phyloP scores from a whole-genome alignment of 805 yeast genomes.

The Sungouiozyma intestinalis region DNA sequence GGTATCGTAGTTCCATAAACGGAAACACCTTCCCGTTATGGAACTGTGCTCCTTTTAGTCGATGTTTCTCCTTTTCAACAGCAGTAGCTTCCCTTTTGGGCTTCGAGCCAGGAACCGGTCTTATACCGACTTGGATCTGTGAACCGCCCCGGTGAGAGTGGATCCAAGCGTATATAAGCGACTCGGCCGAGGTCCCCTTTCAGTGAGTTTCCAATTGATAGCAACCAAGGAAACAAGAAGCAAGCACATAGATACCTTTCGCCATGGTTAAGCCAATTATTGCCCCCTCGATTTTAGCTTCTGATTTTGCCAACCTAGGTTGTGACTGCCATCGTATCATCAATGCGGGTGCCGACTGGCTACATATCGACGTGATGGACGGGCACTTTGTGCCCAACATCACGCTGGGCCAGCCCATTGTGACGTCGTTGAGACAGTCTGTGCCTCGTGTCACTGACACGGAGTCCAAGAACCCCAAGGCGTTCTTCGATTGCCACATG shows the following conservation, averaged over 20 bases:
- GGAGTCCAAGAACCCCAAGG: conserved; percentile 23
- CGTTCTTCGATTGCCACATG: conserved; percentile 92
- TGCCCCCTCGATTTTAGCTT: conserved; percentile 91
- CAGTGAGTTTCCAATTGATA: too few species aligned
- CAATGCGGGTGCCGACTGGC: conserved; percentile 85
- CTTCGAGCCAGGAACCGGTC: too few species aligned
- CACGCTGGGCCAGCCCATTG: conserved; percentile 87
- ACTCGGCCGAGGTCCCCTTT: too few species aligned
- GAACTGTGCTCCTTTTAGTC: not conserved
- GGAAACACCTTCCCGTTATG: not conserved
- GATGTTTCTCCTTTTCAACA: not conserved
- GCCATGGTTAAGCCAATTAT: conserved; percentile 69
- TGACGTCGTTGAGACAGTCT: conserved; percentile 61
- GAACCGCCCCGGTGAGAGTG: too few species aligned
- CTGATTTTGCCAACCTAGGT: conserved; percentile 84
- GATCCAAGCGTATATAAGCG: too few species aligned
- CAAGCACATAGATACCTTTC: too few species aligned
- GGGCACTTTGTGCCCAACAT: conserved; percentile 98
- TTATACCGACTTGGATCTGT: too few species aligned
- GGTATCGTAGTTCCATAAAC: too few species aligned
- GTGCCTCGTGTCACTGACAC: conserved; percentile 53
- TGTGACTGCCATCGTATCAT: conserved; percentile 77
- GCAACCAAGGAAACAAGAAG: too few species aligned
- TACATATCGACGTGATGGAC: conserved; percentile 97
- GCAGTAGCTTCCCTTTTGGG: not conserved